A percentile compares a stretch with the other conserved stretches of the same genome.
These are phyloP conservation scores for Sordaria brevicollis DNA, from an alignment of 495 filamentous ascomycete species.

Conservation along the genomic window DNA sequence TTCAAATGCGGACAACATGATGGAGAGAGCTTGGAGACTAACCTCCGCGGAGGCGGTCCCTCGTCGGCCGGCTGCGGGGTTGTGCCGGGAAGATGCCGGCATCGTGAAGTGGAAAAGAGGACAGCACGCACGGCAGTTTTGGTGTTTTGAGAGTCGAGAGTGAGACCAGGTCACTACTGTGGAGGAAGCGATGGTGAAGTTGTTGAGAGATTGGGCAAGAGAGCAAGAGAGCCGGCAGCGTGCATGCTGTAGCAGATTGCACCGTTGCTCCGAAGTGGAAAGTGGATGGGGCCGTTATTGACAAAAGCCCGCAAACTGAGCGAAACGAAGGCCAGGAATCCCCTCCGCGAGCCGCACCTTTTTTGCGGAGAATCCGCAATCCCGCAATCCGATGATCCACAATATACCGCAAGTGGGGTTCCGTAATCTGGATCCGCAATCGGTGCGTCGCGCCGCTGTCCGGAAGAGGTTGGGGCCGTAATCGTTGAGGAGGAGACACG, in stretches of 20 bases:
- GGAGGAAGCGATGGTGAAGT: background rate
- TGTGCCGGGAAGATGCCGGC: background rate
- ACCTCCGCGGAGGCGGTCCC: background rate
- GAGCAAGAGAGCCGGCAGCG: background rate
- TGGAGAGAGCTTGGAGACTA: too few species aligned
- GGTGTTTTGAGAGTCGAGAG: background rate
- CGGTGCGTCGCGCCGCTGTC: background rate
- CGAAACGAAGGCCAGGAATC: background rate
- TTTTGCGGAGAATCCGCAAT: background rate
- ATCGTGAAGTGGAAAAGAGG: background rate
- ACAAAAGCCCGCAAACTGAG: background rate
- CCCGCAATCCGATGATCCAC: background rate
- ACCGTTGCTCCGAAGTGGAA: background rate
- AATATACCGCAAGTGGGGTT: background rate
- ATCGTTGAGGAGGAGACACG: background rate
- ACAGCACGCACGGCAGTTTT: background rate
- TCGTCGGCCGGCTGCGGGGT: background rate
- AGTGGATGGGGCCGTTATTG: background rate
- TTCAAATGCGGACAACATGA: background rate
- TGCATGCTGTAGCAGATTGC: background rate
- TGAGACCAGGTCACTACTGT: background rate
- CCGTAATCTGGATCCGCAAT: background rate
- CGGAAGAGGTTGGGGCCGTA: background rate
- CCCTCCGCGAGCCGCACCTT: background rate
- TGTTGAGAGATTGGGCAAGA: background rate